A percentile compares a stretch with the other conserved stretches of the same genome.
These are phyloP conservation scores for Colletotrichum navitas DNA, from an alignment of 2,329 filamentous ascomycete species.

Conservation along the genomic window DNA sequence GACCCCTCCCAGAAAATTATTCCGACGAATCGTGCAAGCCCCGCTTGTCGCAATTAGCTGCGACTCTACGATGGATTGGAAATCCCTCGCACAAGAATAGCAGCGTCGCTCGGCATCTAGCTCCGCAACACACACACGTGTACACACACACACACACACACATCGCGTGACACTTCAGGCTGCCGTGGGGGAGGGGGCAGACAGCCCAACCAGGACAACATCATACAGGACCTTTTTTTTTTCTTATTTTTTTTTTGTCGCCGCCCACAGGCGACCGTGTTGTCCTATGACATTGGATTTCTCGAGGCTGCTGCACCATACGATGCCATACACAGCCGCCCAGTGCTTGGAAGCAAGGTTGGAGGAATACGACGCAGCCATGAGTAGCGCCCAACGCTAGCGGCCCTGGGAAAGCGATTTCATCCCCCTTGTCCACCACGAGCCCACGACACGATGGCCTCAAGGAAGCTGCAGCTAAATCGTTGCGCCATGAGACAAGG, in stretches of 20 bases:
- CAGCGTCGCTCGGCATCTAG: slow-evolving; percentile 8
- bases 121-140: neutral
- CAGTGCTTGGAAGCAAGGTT: slow-evolving; percentile 10
- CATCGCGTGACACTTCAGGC: neutral
- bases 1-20: neutral
- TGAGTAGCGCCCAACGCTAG: slow-evolving; percentile 30
- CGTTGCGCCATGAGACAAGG: slow-evolving; percentile 5
- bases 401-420: neutral
- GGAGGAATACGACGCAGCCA: slow-evolving; percentile 8
- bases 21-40: slow-evolving; percentile 1
- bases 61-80: neutral
- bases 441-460: neutral
- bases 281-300: neutral
- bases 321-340: neutral
- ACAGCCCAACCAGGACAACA: neutral
- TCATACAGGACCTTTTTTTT: neutral
- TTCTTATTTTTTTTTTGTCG: neutral
- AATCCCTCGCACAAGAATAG: slow-evolving; percentile 22
- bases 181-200: neutral
- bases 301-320: neutral
- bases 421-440: neutral
- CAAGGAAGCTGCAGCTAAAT: slow-evolving; percentile 1
- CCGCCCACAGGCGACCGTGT: neutral
- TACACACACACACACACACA: too few relatives aligned
- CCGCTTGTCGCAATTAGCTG: slow-evolving; percentile 7